These are phyloP conservation scores for Calamus simplicifolius DNA, from an alignment of 176 grass and related monocot genomes.

Conservation along the genomic window DNA sequence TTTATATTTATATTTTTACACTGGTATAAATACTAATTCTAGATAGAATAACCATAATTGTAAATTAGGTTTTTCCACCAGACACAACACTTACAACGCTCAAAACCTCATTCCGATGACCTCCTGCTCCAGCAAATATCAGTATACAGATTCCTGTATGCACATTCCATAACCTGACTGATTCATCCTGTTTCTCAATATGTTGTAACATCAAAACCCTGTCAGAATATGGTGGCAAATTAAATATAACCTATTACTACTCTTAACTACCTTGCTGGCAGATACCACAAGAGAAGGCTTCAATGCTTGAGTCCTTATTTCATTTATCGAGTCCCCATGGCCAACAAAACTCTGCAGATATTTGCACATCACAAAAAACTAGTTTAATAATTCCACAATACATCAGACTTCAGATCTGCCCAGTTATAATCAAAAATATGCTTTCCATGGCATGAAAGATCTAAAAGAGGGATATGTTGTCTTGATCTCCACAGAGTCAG, in stretches of 20 bases:
- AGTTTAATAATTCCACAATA: too few relatives aligned
- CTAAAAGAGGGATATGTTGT: too few relatives aligned
- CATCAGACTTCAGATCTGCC: too few relatives aligned
- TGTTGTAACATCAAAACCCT: slow-evolving; percentile 4
- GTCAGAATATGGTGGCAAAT: too few relatives aligned
- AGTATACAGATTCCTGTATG: slow-evolving; percentile 94
- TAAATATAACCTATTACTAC: neutral
- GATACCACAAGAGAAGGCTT: slow-evolving; percentile 87
- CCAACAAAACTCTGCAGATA: slow-evolving; percentile 67
- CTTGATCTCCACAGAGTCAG: too few relatives aligned
- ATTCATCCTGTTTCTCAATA: slow-evolving; percentile 64
- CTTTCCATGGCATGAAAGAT: too few relatives aligned
- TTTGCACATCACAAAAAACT: slow-evolving; percentile 8
- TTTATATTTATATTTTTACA: too few relatives aligned
- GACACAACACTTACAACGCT: slow-evolving; percentile 70
- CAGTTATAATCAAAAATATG: too few relatives aligned
- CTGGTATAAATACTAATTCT: too few relatives aligned
- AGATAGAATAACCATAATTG: too few relatives aligned
- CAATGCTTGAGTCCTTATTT: slow-evolving; percentile 73
- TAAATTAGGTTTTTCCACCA: too few relatives aligned
- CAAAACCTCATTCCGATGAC: slow-evolving; percentile 91
- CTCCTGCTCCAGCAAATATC: slow-evolving; percentile 84
- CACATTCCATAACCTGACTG: slow-evolving; percentile 94
- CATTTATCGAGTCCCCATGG: slow-evolving; percentile 73
- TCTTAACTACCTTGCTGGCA: slow-evolving; percentile 78